Base-by-base conservation (phyloP, 2,329 filamentous ascomycete species). In the Cryphonectria naterciae region DNA sequence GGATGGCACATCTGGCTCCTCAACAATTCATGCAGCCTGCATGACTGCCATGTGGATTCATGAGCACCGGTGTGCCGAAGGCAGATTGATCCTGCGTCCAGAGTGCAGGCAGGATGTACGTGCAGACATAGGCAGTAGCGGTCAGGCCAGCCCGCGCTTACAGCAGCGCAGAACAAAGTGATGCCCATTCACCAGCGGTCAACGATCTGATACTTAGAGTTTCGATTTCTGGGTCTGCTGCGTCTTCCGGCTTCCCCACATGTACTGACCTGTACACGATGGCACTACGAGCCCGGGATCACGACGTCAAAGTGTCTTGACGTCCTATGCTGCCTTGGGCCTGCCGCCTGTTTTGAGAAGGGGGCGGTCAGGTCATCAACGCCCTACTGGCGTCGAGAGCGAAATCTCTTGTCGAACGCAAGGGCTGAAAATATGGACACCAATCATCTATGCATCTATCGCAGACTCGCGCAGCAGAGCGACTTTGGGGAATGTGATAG, bases 221-320 rank as follows among this genome's bases (percentile, higher is more conserved):
- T 39, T 32, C 15, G 54, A 58, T 17, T 35, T 58, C 54, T 61
- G 58, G 58, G 58, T 39, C 58, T 58, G 32, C 35, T 22, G 32
- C 58, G 58, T 61, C 35, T 35, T 61, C 35, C 8, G 32, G 35
- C 10, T 61, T 61, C 22, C 35, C 61, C 37, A 64, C 41, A 19
- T 64, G 39, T 39, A 25, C 39, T 28, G 32, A 28, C n/a, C 46
- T 66, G 15, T 17, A 62, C 70, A 52, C 62, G 67, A 71, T 69
- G 70, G 32, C 46, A 71, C 54, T 65, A 43, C 43, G 49, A 58
- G 52, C 66, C 35, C 35, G 65, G 39, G 63, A n/a, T 49, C 52
- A 35, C 56, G 28, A 67, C 28, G 28, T 35, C 35, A 25, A 32
- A n/a, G 37, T 49, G 46, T 65, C 11, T 69, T 67, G 43, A 60